These are phyloP conservation scores for Gloeostereum incarnatum DNA, from an alignment of 768 basidiomycete genomes.

Conservation along the genomic window DNA sequence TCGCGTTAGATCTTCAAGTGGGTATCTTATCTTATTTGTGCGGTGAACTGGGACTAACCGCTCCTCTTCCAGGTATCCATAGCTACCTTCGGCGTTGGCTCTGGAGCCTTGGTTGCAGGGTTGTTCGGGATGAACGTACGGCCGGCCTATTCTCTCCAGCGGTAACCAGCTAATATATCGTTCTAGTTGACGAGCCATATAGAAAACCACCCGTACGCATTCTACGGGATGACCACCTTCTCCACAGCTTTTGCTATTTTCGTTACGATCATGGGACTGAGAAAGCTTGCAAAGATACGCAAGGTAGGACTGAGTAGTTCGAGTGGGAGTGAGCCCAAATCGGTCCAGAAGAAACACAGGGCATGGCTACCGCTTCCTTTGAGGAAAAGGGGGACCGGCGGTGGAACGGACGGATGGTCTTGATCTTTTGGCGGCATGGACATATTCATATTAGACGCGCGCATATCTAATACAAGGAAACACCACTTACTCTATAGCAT, in stretches of 20 bases:
- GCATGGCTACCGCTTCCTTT: conserved; percentile 30
- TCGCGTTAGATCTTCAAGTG: conserved; percentile 88
- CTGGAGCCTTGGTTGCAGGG: conserved; percentile 84
- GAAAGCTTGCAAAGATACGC: conserved; percentile 45
- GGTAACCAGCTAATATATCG: conserved; percentile 8
- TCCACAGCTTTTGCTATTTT: conserved; percentile 51
- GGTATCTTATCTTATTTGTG: conserved; percentile 1
- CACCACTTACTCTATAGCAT: too few relatives aligned
- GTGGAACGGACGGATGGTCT: conserved; percentile 29
- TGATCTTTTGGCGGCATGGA: too few relatives aligned
- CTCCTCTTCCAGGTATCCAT: conserved; percentile 66
- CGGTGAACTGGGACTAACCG: not conserved
- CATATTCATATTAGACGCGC: too few relatives aligned
- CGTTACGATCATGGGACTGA: conserved; percentile 58
- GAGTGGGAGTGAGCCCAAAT: conserved; percentile 9
- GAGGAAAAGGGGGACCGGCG: conserved; percentile 26
- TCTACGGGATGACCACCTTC: conserved; percentile 51
- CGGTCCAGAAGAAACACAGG: conserved; percentile 11
- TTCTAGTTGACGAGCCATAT: conserved; percentile 62
- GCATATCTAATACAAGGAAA: too few relatives aligned
- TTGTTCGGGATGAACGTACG: conserved; percentile 96
- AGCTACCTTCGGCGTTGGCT: conserved; percentile 85
- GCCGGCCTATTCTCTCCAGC: conserved; percentile 9
- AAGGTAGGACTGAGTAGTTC: conserved; percentile 26
- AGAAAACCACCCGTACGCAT: conserved; percentile 68